These are phyloP conservation scores for Populus davidiana DNA, from an alignment of 345 rosid species.

Conservation along the genomic window DNA sequence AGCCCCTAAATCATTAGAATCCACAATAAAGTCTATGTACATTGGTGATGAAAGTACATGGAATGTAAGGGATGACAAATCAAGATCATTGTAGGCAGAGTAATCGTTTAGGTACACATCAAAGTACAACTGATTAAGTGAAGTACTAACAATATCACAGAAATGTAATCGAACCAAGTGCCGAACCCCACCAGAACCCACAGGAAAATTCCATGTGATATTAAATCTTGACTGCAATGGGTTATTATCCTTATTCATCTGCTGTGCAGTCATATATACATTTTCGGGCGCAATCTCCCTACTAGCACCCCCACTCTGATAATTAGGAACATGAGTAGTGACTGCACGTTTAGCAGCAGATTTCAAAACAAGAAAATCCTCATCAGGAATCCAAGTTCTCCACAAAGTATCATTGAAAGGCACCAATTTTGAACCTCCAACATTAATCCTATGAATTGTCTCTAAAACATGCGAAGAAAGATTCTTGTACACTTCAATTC, in stretches of 20 bases:
- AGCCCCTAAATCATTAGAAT: constrained; percentile 50
- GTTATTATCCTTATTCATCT: constrained; percentile 71
- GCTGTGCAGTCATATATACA: constrained; percentile 88
- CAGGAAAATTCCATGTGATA: constrained; percentile 70
- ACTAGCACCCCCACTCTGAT: constrained; percentile 65
- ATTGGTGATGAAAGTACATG: constrained; percentile 71
- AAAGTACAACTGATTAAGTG: constrained; percentile 77
- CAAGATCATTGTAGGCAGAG: constrained; percentile 66
- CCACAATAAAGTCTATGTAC: constrained; percentile 68
- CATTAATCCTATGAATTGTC: constrained; percentile 77
- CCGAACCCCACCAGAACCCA: constrained; percentile 42
- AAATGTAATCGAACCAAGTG: constrained; percentile 89
- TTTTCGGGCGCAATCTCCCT: constrained; percentile 72
- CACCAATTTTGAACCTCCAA: constrained; percentile 74
- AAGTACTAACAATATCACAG: constrained; percentile 74
- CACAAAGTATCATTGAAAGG: constrained; percentile 90
- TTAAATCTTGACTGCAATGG: constrained; percentile 50
- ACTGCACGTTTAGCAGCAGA: constrained; percentile 62
- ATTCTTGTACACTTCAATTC: constrained; percentile 47
- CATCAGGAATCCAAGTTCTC: constrained; percentile 96
- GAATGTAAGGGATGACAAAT: constrained; percentile 61
- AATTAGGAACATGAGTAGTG: constrained; percentile 57
- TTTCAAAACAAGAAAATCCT: constrained; percentile 52
- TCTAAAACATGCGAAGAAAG: constrained; percentile 62
- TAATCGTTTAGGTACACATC: constrained; percentile 63